Evolutionary conservation across 192 early-diverging fungal genomes (phyloP).

Genomic region (Podila epicladia): DNA sequence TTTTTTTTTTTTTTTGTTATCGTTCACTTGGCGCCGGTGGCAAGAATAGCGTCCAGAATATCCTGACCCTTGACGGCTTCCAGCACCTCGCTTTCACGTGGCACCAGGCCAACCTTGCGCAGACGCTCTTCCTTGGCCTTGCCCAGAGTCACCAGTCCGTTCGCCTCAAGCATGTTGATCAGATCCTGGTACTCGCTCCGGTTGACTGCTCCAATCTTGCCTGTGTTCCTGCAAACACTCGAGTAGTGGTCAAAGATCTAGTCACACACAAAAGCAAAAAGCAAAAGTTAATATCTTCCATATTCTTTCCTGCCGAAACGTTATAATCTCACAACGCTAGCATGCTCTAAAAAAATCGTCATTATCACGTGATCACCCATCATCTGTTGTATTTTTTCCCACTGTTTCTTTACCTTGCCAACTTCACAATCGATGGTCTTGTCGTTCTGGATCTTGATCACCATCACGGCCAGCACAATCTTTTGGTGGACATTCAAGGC

Average conservation of each 20-base stretch:
- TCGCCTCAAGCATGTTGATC: constrained; percentile 75
- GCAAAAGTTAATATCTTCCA: no score
- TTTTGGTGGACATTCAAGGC: constrained; percentile 84
- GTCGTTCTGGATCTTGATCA: constrained; percentile 56
- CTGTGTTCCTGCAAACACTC: constrained; percentile 57
- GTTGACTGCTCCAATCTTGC: constrained; percentile 72
- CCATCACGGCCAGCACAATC: constrained; percentile 71
- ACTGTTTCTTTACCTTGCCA: constrained; percentile 54
- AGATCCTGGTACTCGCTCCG: constrained; percentile 81
- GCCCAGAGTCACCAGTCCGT: constrained; percentile 67
- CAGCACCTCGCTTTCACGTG: constrained; percentile 21
- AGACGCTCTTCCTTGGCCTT: constrained; percentile 53
- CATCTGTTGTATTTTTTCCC: no score
- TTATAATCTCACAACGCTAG: no score
- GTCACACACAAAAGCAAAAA: background rate
- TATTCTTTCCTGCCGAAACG: no score
- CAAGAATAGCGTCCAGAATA: constrained; percentile 3
- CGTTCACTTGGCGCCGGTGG: background rate
- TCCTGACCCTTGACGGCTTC: constrained; percentile 22
- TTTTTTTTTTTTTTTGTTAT: background rate
- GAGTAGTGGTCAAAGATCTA: constrained; percentile 73
- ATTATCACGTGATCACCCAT: no score
- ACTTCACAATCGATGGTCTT: constrained; percentile 59
- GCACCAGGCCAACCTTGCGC: constrained; percentile 45
- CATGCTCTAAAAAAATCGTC: background rate